These are phyloP conservation scores for Begonia loranthoides DNA, from an alignment of 306 rosid species.

Conservation along the genomic window DNA sequence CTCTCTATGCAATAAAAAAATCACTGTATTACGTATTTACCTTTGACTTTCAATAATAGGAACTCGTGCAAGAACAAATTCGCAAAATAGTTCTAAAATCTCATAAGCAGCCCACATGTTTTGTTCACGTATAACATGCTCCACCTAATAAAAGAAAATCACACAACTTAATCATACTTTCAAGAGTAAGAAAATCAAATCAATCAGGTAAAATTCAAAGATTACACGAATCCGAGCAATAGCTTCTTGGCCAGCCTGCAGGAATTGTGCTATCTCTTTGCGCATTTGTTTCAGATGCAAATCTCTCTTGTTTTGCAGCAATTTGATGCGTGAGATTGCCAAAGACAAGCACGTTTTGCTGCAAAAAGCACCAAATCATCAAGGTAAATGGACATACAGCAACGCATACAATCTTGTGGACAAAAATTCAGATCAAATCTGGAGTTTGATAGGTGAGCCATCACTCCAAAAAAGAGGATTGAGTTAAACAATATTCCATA, in stretches of 20 bases:
- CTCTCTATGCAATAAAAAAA: slow-evolving; percentile 4
- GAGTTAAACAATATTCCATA: too few species aligned
- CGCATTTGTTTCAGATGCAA: slow-evolving; percentile 79
- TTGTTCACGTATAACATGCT: slow-evolving; percentile 90
- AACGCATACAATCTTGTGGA: too few species aligned
- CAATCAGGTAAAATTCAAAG: slow-evolving; percentile 10
- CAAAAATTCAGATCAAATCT: too few species aligned
- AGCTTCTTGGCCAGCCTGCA: slow-evolving; percentile 94
- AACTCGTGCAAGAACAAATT: slow-evolving; percentile 84
- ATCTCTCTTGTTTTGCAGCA: slow-evolving; percentile 95
- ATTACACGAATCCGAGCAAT: slow-evolving; percentile 88
- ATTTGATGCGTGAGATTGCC: slow-evolving; percentile 77
- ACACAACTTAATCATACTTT: neutral
- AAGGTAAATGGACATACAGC: too few species aligned
- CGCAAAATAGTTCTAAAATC: slow-evolving; percentile 92
- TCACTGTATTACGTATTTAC: slow-evolving; percentile 27
- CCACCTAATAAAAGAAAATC: slow-evolving; percentile 44
- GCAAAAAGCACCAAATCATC: slow-evolving; percentile 12
- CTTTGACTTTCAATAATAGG: slow-evolving; percentile 79
- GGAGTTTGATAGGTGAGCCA: too few species aligned
- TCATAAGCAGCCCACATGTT: slow-evolving; percentile 85
- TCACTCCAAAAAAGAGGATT: too few species aligned
- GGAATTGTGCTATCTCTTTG: slow-evolving; percentile 82
- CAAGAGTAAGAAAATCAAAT: neutral
- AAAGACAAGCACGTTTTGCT: slow-evolving; percentile 85